A percentile compares a stretch with the other conserved stretches of the same genome.
Conservation (phyloP, 495 filamentous ascomycete genomes). For the Acidomyces sp. region DNA sequence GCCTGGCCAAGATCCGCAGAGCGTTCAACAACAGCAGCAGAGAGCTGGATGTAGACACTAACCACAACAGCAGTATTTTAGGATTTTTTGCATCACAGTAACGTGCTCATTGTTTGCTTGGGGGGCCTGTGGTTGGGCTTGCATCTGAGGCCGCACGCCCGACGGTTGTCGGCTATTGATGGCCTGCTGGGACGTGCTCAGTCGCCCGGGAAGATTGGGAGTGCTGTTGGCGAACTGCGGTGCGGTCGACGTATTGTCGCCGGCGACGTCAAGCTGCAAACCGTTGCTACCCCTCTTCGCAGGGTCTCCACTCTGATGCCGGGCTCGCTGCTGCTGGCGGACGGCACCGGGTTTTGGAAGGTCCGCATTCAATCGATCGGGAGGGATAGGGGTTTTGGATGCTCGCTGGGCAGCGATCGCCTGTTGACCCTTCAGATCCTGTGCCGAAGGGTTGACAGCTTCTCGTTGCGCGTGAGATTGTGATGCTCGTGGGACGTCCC, state of each 20-base stretch:
- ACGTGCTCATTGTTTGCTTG: too few species aligned
- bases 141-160: too few species aligned
- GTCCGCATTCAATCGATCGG: slow-evolving; percentile 89
- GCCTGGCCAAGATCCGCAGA: too few species aligned
- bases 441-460: slow-evolving; percentile 42
- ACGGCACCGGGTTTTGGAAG: slow-evolving; percentile 40
- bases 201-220: slow-evolving; percentile 61
- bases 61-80: too few species aligned
- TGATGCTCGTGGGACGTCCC: slow-evolving; percentile 42
- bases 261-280: slow-evolving; percentile 53
- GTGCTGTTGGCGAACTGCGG: slow-evolving; percentile 86
- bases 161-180: slow-evolving; percentile 29
- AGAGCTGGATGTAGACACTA: too few species aligned
- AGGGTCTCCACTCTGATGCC: slow-evolving; percentile 36
- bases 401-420: slow-evolving; percentile 25
- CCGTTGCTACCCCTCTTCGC: slow-evolving; percentile 53
- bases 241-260: slow-evolving; percentile 57
- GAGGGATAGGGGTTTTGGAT: slow-evolving; percentile 46
- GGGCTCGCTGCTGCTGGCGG: slow-evolving; percentile 58
- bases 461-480: slow-evolving; percentile 60
- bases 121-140: too few species aligned
- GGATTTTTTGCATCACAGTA: too few species aligned
- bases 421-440: slow-evolving; percentile 17
- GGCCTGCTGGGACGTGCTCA: slow-evolving; percentile 32
- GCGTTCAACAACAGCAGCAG: too few species aligned